Base-by-base conservation (phyloP, 805 yeast species). In the Metschnikowia koreensis region DNA sequence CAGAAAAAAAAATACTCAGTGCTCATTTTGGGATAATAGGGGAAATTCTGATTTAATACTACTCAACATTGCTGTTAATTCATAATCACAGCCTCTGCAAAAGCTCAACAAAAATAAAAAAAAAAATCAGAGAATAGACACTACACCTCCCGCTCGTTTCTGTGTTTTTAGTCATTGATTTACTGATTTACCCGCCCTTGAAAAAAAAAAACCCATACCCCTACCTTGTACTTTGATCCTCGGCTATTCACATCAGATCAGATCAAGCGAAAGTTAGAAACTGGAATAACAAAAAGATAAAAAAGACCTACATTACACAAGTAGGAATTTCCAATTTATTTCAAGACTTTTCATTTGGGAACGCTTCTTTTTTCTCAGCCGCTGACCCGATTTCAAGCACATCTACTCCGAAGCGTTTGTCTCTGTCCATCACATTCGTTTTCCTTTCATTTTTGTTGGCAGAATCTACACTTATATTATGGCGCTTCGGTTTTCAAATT, bases 401-500 rank as follows among this genome's bases (percentile, higher is more conserved):
- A 22, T 22, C 2, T 4, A 22, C 22, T 22, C 22, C 4, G 22
- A 22, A 22, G 22, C 22, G 22, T 22, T 22, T 22, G 22, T 22
- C 22, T 4, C 22, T 3, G 2, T 4, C 4, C 22, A 22, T 22
- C 22, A 2, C 22, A 22, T 22, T 22, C 22, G 22, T 22, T 22
- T 22, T 22, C 22, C 22, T 22, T 22, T 4, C 2, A 22, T 4
- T 22, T 22, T 22, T 22, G n/a, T n/a, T n/a, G n/a, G n/a, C n/a
- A n/a, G n/a, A n/a, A n/a, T n/a, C n/a, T n/a, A n/a, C 9, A 29
- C 12, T 6, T 11, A 15, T 15, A 33, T 13, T 41, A 74, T 74
- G 79, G 68, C 71, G 17, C 64, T 72, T 52, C 62, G 60, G 36
- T 43, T 74, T 41, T 75, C 82, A 22, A 84, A 84, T 59, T 73